Evolutionary conservation across 108 stramenopile genomes (phyloP), one percentile per base, ranked within the genome.

Genomic region (Schizochytrium sp.): DNA sequence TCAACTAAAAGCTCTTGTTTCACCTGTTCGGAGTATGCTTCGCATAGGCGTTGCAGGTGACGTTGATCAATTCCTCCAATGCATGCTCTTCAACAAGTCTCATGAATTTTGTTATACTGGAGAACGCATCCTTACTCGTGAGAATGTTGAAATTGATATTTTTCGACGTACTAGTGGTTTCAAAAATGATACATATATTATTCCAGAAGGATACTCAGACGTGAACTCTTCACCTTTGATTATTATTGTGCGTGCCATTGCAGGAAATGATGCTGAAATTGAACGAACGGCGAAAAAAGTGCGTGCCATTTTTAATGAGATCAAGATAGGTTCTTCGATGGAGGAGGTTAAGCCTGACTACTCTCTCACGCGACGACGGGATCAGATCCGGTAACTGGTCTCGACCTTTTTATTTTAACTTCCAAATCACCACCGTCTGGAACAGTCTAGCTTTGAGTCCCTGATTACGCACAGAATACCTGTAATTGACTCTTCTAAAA

Each of bases 31-130:
- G n/a, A 83, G 15, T 53, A 55, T 83, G 76, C 12, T 55, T 5
- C 76, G 76, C 47, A 83, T 83, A 13, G 76, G 17, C 2, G 47
- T 83, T 40, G 76, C 76, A 56, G 76, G 76, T 53, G 50, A 83
- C 76, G 13, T 50, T 47, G 45, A 40, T 13, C 28, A 46, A n/a
- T 55, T 83, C 53, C 53, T 83, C 47, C 10, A 56, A 53, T 5
- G 10, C 28, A 83, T 40, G 7, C 50, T 47, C 47, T 83, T 83
- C 53, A 47, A 2, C 8, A 17, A 40, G 5, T 10, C 45, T 38
- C 55, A 38, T 28, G 17, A 83, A 53, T 13, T 83, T 38, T 38
- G 40, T 53, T 83, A 83, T 40, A 10, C 76, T 28, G 76, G 76
- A 47, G 76, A 83, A 40, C 47, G 53, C 50, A 47, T 83, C 12